A percentile compares a stretch with the other conserved stretches of the same genome.
phyloP scores from a whole-genome alignment of 2,329 filamentous ascomycete genomes.

The Stemphylium vesicarium region DNA sequence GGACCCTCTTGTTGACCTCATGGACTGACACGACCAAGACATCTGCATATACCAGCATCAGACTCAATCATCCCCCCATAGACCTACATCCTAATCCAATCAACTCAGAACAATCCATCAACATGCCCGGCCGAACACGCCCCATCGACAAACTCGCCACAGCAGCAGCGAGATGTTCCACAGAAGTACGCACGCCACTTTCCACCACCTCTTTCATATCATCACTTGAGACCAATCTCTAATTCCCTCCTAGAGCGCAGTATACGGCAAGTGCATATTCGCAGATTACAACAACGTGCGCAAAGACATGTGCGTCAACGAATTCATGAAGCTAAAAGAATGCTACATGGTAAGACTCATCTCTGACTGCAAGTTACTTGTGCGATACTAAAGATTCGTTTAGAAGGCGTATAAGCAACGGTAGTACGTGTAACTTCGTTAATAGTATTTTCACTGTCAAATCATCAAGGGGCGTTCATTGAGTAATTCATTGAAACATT shows the following conservation, averaged over 20 bases:
- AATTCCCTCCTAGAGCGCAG: slow-evolving; percentile 66
- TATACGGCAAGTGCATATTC: slow-evolving; percentile 90
- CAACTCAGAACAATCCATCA: background rate
- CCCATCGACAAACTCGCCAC: slow-evolving; percentile 74
- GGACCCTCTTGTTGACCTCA: slow-evolving; percentile 19
- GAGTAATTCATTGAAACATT: background rate
- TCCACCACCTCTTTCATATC: background rate
- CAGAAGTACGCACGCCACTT: slow-evolving; percentile 59
- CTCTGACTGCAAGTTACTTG: background rate
- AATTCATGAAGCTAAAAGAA: slow-evolving; percentile 85
- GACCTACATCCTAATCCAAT: too few relatives aligned
- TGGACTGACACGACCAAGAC: slow-evolving; percentile 2
- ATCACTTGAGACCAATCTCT: background rate
- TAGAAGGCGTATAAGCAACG: slow-evolving; percentile 43
- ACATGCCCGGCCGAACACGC: slow-evolving; percentile 54
- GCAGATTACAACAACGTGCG: slow-evolving; percentile 87
- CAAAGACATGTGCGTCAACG: slow-evolving; percentile 86
- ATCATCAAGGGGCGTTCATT: background rate
- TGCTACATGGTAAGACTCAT: slow-evolving; percentile 75
- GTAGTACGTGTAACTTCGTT: slow-evolving; percentile 22
- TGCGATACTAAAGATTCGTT: background rate
- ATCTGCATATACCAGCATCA: background rate
- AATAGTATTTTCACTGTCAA: too few relatives aligned
- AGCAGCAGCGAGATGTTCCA: slow-evolving; percentile 69
- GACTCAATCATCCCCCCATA: background rate